These are phyloP conservation scores for Penicillium macrosclerotiorum DNA, from an alignment of 495 filamentous ascomycete genomes.

Conservation along the genomic window DNA sequence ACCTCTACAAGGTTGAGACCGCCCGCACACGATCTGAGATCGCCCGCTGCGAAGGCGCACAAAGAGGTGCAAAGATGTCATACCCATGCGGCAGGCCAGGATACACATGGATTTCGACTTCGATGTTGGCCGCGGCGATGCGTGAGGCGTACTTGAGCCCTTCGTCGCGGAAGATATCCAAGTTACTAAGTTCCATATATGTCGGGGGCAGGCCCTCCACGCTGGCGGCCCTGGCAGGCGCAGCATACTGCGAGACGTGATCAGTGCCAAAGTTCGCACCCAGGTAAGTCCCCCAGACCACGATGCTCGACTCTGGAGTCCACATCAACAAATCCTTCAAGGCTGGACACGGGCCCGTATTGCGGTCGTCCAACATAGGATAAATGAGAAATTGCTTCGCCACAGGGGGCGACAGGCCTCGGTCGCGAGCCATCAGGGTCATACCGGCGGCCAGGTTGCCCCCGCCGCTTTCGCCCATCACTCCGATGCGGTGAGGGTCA, in stretches of 20 bases:
- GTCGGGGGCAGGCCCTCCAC: conserved; percentile 24
- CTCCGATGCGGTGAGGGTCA: conserved; percentile 58
- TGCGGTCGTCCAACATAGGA: conserved; percentile 45
- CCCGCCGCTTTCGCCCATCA: conserved; percentile 62
- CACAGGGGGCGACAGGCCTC: conserved; percentile 32
- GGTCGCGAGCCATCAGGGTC: conserved; percentile 45
- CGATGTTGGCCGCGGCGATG: conserved; percentile 19
- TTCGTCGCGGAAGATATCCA: conserved; percentile 27
- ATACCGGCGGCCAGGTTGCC: conserved; percentile 47
- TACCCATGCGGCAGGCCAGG: conserved; percentile 23
- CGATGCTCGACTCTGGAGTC: conserved; percentile 27
- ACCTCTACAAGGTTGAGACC: background rate
- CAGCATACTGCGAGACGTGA: conserved; percentile 20
- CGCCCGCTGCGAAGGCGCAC: conserved; percentile 5
- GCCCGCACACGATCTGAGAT: conserved; percentile 8
- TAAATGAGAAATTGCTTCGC: conserved; percentile 49
- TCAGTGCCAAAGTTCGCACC: conserved; percentile 20
- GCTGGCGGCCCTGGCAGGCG: conserved; percentile 18
- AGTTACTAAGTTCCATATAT: conserved; percentile 26
- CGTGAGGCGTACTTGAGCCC: conserved; percentile 13
- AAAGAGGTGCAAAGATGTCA: conserved; percentile 21
- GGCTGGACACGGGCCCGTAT: conserved; percentile 5
- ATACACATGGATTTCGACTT: conserved; percentile 25
- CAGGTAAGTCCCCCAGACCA: conserved; percentile 23
- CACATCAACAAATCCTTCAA: conserved; percentile 25